Base-by-base conservation (phyloP, 805 yeast genomes). In the Candida pini region DNA sequence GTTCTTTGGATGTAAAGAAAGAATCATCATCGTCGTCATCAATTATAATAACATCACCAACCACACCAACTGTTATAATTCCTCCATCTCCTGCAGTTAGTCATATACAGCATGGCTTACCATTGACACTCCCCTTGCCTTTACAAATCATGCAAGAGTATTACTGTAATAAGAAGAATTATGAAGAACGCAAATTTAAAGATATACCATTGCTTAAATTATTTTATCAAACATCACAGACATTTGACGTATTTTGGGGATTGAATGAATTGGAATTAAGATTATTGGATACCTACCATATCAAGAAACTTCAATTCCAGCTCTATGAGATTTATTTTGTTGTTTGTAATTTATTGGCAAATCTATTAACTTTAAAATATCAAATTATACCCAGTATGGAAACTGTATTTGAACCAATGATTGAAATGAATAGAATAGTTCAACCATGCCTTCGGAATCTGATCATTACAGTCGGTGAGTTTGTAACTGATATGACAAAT, bases 241-340 rank as follows among this genome's bases (percentile, higher is more conserved):
- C n/a, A 4, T 29, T 29, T 19, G 25, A 15, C 4, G 25, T 12
- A n/a, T 29, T 29, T 29, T 29, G 31, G 31, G 25, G 15, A 12
- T 20, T 29, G 15, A 22, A 29, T 20, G 13, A n/a, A 8, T n/a
- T 29, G 25, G 31, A 29, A 18, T n/a, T 29, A 17, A 19, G 13
- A 15, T 14, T 29, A 13, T 15, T 29, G 18, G 31, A 29, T 9
- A 5, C n/a, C 10, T 29, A 29, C 14, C 14, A 14, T n/a, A 29
- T 29, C 17, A 29, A 29, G 18, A 29, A 29, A 12, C 14, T 20
- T 5, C 31, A 29, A 15, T 29, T 29, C 15, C 31, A 29, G 15
- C 14, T 29, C 12, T 29, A 18, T 15, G 31, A 29, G 20, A 29
- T 29, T 5, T 29, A 29, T 16, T 18, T 22, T 14, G 14, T 29